Conservation (phyloP, 257 asterid genomes). For the Lantana camara region DNA sequence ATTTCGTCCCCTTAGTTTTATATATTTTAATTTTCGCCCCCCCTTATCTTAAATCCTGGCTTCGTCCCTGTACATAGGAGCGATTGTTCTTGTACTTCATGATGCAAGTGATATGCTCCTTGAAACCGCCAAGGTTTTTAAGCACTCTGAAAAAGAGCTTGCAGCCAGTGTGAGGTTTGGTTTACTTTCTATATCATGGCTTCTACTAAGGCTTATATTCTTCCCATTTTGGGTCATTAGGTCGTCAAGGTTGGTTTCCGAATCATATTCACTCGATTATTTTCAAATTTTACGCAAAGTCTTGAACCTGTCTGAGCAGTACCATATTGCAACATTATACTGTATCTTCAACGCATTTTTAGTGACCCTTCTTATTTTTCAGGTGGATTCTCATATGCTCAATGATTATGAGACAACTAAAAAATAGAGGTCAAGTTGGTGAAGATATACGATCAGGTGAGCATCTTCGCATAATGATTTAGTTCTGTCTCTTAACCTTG, state of each 20-base stretch:
- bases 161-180: slow-evolving; percentile 88
- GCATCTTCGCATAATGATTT: background rate
- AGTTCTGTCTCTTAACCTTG: background rate
- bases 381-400: slow-evolving; percentile 94
- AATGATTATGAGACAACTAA: slow-evolving; percentile 81
- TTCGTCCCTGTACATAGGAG: too few relatives aligned
- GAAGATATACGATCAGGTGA: slow-evolving; percentile 97
- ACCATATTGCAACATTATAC: slow-evolving; percentile 44
- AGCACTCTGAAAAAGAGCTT: slow-evolving; percentile 80
- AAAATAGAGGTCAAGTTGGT: slow-evolving; percentile 86
- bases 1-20: too few relatives aligned
- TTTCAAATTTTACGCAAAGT: slow-evolving; percentile 26
- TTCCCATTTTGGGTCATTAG: slow-evolving; percentile 91
- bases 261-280: background rate
- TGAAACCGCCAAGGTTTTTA: slow-evolving; percentile 92
- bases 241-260: slow-evolving; percentile 57
- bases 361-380: slow-evolving; percentile 78
- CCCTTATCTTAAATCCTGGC: too few relatives aligned
- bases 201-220: slow-evolving; percentile 73
- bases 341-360: slow-evolving; percentile 84
- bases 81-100: slow-evolving; percentile 80
- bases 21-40: too few relatives aligned
- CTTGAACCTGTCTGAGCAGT: slow-evolving; percentile 52
- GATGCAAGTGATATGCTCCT: slow-evolving; percentile 94
- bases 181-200: slow-evolving; percentile 83